These are phyloP conservation scores for Penicillium capsulatum DNA, from an alignment of 2,329 filamentous ascomycete genomes.

Conservation along the genomic window DNA sequence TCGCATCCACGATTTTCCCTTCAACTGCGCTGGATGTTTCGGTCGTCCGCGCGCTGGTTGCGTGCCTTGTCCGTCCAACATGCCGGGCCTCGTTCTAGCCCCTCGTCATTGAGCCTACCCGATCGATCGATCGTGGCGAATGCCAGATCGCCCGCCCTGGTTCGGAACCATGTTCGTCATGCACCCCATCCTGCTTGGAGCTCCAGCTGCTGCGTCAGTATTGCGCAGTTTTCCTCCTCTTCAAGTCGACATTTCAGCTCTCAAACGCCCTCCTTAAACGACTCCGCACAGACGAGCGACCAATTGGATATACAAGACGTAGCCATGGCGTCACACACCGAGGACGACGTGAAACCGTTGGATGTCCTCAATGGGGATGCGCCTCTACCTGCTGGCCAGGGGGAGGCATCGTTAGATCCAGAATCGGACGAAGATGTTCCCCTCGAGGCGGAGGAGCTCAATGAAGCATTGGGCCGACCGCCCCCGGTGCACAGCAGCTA, in stretches of 20 bases:
- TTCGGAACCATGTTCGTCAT: slow-evolving; percentile 18
- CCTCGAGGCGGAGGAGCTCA: slow-evolving; percentile 54
- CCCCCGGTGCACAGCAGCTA: slow-evolving; percentile 79
- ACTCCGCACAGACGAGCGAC: neutral
- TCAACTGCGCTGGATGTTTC: slow-evolving; percentile 31
- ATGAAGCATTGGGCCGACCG: slow-evolving; percentile 57
- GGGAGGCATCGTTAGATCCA: slow-evolving; percentile 41
- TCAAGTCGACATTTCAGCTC: neutral
- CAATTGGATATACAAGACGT: slow-evolving; percentile 2
- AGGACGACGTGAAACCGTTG: slow-evolving; percentile 9
- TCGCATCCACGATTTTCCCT: neutral
- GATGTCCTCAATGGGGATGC: slow-evolving; percentile 19
- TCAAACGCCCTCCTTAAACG: neutral
- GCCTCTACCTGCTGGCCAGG: slow-evolving; percentile 12
- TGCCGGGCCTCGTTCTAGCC: slow-evolving; percentile 30
- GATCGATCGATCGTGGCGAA: slow-evolving; percentile 29
- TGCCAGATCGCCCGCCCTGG: slow-evolving; percentile 16
- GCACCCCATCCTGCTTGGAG: slow-evolving; percentile 2
- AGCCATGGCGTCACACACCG: slow-evolving; percentile 6
- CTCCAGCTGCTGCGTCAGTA: neutral
- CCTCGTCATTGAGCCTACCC: slow-evolving; percentile 24
- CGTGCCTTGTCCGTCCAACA: slow-evolving; percentile 27
- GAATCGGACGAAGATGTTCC: slow-evolving; percentile 53
- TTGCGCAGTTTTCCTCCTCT: neutral
- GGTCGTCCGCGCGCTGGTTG: slow-evolving; percentile 20